Evolutionary conservation across 1,139 yeast species (phyloP).

Genomic region (Sugiyamaella novakii): DNA sequence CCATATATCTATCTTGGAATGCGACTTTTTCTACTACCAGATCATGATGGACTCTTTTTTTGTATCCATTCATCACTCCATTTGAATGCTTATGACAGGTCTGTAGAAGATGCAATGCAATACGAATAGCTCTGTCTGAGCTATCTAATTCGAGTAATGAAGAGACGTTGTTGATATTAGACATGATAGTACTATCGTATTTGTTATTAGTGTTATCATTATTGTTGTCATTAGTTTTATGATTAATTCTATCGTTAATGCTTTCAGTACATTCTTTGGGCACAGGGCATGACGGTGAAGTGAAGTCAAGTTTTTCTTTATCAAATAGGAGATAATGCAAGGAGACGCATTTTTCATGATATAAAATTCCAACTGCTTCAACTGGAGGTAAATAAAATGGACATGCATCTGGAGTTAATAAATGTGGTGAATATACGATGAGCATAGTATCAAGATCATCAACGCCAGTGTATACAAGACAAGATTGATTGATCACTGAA

Average conservation of each 20-base stretch:
- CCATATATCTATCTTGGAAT: slow-evolving; percentile 81
- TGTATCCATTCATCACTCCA: slow-evolving; percentile 83
- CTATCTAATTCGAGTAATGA: slow-evolving; percentile 24
- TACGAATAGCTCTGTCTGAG: slow-evolving; percentile 69
- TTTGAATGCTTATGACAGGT: slow-evolving; percentile 82
- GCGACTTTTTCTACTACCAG: slow-evolving; percentile 76
- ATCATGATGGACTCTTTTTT: slow-evolving; percentile 87
- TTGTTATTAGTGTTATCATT: neutral
- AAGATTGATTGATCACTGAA: slow-evolving; percentile 79
- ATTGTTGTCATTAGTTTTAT: neutral
- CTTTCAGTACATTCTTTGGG: neutral
- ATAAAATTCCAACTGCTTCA: slow-evolving; percentile 74
- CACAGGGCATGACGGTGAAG: neutral
- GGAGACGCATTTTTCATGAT: slow-evolving; percentile 56
- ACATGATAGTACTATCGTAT: neutral
- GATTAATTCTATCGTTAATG: slow-evolving; percentile 1
- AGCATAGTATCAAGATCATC: slow-evolving; percentile 44
- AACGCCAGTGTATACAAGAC: slow-evolving; percentile 50
- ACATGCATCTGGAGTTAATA: slow-evolving; percentile 46
- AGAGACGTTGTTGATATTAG: slow-evolving; percentile 2
- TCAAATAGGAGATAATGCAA: slow-evolving; percentile 77
- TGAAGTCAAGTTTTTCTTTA: neutral
- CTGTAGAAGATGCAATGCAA: slow-evolving; percentile 74
- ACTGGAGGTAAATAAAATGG: slow-evolving; percentile 91
- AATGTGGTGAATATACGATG: slow-evolving; percentile 76